Conservation (phyloP, 2,329 filamentous ascomycete genomes). For the Xylariaceae sp. region DNA sequence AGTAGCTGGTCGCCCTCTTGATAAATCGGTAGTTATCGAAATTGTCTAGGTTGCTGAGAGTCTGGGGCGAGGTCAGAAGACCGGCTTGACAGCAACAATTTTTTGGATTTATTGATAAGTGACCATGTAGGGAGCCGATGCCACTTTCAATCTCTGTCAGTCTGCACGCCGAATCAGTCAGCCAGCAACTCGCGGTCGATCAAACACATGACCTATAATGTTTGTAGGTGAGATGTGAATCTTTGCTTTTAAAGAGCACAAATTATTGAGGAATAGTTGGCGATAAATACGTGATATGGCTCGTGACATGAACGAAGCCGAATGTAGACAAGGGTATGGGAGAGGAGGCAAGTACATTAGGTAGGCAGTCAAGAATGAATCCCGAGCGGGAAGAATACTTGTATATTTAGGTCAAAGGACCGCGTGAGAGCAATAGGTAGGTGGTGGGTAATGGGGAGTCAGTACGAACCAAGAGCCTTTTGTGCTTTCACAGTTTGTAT, state of each 20-base stretch:
- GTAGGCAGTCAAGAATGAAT: no score
- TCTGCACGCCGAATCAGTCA: conserved; percentile 6
- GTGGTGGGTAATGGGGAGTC: background rate
- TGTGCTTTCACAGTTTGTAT: background rate
- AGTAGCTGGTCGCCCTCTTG: no score
- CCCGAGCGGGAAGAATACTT: no score
- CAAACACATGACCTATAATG: conserved; percentile 1
- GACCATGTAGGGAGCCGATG: background rate
- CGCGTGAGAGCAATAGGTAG: no score
- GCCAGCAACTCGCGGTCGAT: background rate
- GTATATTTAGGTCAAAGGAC: no score
- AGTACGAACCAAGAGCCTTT: background rate
- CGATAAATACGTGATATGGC: background rate
- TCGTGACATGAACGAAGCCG: background rate
- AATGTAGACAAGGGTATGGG: background rate
- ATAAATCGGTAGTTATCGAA: background rate
- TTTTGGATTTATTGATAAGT: background rate
- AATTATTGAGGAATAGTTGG: background rate
- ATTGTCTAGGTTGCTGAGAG: conserved; percentile 6
- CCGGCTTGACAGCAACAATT: conserved; percentile 6
- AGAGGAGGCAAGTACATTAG: no score
- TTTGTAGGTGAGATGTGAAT: background rate
- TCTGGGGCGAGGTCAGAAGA: conserved; percentile 1
- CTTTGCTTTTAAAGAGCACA: background rate
- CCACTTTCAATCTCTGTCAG: background rate